Evolutionary conservation across 257 asterid genomes (phyloP).

Genomic region (Dorcoceras hygrometricum): DNA sequence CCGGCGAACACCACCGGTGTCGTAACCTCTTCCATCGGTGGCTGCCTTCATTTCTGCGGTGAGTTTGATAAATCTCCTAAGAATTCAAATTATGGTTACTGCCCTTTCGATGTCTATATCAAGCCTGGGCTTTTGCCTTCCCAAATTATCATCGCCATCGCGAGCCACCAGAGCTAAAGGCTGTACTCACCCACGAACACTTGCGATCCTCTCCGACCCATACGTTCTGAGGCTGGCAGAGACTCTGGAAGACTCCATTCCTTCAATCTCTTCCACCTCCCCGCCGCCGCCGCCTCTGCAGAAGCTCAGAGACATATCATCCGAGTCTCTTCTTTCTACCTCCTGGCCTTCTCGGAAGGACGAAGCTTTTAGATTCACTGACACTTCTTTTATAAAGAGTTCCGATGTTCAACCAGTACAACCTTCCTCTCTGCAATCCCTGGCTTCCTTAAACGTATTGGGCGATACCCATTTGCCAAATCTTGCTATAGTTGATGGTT

Average conservation of each 20-base stretch:
- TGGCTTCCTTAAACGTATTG: conserved; percentile 27
- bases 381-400: conserved; percentile 69
- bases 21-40: not conserved
- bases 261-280: conserved; percentile 39
- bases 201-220: conserved; percentile 76
- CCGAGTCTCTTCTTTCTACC: conserved; percentile 81
- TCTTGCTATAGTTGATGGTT: conserved; percentile 71
- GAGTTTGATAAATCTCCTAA: conserved; percentile 1
- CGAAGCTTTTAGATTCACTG: conserved; percentile 84
- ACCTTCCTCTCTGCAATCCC: conserved; percentile 28
- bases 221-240: conserved; percentile 85
- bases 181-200: conserved; percentile 29
- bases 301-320: conserved; percentile 62
- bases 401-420: conserved; percentile 55
- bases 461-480: conserved; percentile 47
- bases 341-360: conserved; percentile 89
- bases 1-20: not conserved
- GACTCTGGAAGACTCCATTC: conserved; percentile 70
- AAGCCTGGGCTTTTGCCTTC: conserved; percentile 32
- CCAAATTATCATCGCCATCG: conserved; percentile 27
- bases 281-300: conserved; percentile 48
- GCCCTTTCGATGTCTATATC: conserved; percentile 43
- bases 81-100: conserved; percentile 3
- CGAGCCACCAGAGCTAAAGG: conserved; percentile 32
- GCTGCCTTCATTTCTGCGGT: conserved; percentile 2